Base-by-base conservation (phyloP, 805 yeast genomes). In the Lachancea fermentati region DNA sequence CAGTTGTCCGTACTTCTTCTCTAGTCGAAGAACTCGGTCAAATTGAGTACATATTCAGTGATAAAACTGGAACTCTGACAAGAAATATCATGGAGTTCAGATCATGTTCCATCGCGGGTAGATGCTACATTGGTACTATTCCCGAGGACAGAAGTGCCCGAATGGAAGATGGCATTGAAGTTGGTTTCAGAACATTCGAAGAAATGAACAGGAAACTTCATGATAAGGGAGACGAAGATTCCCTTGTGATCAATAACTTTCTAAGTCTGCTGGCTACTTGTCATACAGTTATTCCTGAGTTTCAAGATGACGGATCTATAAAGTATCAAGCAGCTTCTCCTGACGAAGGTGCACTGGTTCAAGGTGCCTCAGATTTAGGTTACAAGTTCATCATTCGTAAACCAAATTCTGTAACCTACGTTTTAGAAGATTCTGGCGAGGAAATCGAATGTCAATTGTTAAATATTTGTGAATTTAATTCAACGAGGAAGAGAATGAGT, bases 241-340 rank as follows among this genome's bases (percentile, higher is more conserved):
- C 74, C 1, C 52, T 55, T 9, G 52, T 72, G 2, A 78, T 89
- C 41, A 79, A 83, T 54, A 86, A 83, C 53, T 89, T 94, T 50
- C 72, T 93, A 47, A 81, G 89, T 1, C 67, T 89, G 36, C 68
- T 93, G 44, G 86, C 97, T 30, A 79, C 95, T 0, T 93, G 98
- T 60, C 99, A 93, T 56, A 94, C 99, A 0, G 99, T 93, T 30
- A 93, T 93, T 46, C 99, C 99, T 0, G 98, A 93, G 60, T 68
- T 75, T 14, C 73, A 72, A 45, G 79, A 71, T 1, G 68, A 67
- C 42, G 85, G 84, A 0, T 51, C 71, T 2, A 80, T 93, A 47
- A 89, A 86, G 60, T 93, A 94, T 60, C 99, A 93, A 65, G 98
- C 99, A 1, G 96, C 98, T 0, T 89, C 97, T 0, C 98, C 98